Evolutionary conservation across 78 protist genomes (phyloP).

Genomic region (Reticulomyxa filosa): DNA sequence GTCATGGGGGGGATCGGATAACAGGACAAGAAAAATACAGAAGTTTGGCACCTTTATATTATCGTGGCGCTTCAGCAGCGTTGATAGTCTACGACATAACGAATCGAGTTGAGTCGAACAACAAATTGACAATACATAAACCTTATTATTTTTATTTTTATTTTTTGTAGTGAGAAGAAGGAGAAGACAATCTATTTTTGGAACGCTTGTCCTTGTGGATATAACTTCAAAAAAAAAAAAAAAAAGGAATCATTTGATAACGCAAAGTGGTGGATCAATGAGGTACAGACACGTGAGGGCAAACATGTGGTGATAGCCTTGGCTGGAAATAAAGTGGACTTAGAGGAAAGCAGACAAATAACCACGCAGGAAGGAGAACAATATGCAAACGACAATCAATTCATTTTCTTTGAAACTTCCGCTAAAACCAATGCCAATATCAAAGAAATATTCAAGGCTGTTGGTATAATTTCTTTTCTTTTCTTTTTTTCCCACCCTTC

Average conservation of each 20-base stretch:
- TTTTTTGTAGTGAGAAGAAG: too few species aligned
- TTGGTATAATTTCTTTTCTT: slow-evolving; percentile 21
- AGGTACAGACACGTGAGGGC: slow-evolving; percentile 77
- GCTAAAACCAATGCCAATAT: slow-evolving; percentile 79
- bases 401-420: slow-evolving; percentile 66
- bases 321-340: slow-evolving; percentile 88
- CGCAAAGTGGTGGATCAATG: too few species aligned
- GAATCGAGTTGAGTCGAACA: too few species aligned
- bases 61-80: slow-evolving; percentile 87
- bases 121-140: too few species aligned
- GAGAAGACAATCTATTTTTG: too few species aligned
- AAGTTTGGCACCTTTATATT: slow-evolving; percentile 80
- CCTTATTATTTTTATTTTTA: too few species aligned
- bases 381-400: slow-evolving; percentile 26
- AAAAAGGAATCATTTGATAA: too few species aligned
- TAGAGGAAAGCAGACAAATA: slow-evolving; percentile 47
- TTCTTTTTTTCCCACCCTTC: too few species aligned
- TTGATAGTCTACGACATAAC: slow-evolving; percentile 79
- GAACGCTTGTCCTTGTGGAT: too few species aligned
- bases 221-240: too few species aligned
- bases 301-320: slow-evolving; percentile 78
- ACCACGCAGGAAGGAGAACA: slow-evolving; percentile 18
- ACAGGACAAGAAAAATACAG: slow-evolving; percentile 58
- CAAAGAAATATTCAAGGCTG: slow-evolving; percentile 63
- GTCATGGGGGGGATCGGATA: too few species aligned